phyloP scores from a whole-genome alignment of 345 rosid genomes.

The Leavenworthia alabamica region DNA sequence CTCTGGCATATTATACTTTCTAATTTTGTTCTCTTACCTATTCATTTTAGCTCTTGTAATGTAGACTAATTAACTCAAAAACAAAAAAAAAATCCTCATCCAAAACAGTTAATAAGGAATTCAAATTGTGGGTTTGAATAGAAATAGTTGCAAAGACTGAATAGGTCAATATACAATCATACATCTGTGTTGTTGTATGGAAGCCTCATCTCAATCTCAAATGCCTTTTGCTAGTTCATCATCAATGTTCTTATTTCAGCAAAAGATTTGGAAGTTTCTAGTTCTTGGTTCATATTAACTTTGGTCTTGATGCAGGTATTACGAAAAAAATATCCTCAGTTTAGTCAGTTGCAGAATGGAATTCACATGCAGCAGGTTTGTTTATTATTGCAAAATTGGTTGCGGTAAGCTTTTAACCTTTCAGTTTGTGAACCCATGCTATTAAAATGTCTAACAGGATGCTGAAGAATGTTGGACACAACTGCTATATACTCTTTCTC shows the following conservation, averaged over 20 bases:
- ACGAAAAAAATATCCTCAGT: constrained; percentile 89
- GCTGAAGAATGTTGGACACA: constrained; percentile 99
- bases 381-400: not conserved
- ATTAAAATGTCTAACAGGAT: constrained; percentile 47
- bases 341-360: constrained; percentile 89
- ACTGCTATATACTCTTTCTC: constrained; percentile 85
- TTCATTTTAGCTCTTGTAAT: not conserved
- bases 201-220: not conserved
- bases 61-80: not conserved
- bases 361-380: constrained; percentile 92
- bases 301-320: constrained; percentile 46
- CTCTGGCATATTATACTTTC: not conserved
- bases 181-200: not conserved
- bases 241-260: not conserved
- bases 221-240: constrained; percentile 1
- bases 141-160: not conserved
- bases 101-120: not conserved
- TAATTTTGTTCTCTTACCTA: not conserved
- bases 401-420: not conserved
- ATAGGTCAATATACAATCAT: not conserved
- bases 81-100: not conserved
- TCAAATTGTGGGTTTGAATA: not conserved
- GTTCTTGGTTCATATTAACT: constrained; percentile 3
- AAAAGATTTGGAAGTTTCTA: constrained; percentile 4
- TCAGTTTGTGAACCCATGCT: constrained; percentile 10